Base-by-base conservation (phyloP, 2,329 filamentous ascomycete genomes). In the Cladosporium sp. region DNA sequence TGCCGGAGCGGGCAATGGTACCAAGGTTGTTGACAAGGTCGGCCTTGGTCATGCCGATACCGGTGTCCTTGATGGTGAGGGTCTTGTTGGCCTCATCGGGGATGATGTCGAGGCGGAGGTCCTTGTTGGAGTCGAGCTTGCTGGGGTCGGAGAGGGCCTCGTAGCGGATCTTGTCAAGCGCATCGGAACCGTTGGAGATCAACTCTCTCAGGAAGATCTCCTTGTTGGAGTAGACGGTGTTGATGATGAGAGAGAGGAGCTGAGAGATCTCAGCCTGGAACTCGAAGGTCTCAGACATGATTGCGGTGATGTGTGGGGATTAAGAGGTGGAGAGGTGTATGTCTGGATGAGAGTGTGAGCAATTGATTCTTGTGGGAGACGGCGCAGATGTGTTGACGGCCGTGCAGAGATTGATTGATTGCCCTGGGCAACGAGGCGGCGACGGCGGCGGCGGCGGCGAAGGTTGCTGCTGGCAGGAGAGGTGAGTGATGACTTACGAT, bases 211-310 rank as follows among this genome's bases (percentile, higher is more conserved):
- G 79, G 85, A 98, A 98, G 72, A 98, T 97, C 79, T 97, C 93
- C 83, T 98, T 98, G 86, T 98, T 98, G 66, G 91, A 96, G 83
- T 97, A 98, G 79, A 98, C 93, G 62, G 93, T 97, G 88, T 98
- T 98, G 84, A 98, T 98, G 78, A 98, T 98, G 73, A 98, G 88
- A 64, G 86, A 90, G 72, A 98, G 87, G 62, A 98, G 88, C 88
- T 98, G 93, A 87, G 92, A 97, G 73, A 98, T 98, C 88, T 98
- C 93, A 86, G 93, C 93, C 86, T 98, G 93, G 82, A 97, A 98
- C 86, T 97, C 92, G 79, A 98, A 98, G 64, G 91, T 96, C 81
- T 97, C 91, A 75, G 89, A 76, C 88, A 95, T 95, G 72, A 72
- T 87, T 61, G 62, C 60, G 61, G 60, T 61, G 54, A 40, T 56